These are phyloP conservation scores for Rhodotorula graminis DNA, from an alignment of 768 basidiomycete species.

Conservation along the genomic window DNA sequence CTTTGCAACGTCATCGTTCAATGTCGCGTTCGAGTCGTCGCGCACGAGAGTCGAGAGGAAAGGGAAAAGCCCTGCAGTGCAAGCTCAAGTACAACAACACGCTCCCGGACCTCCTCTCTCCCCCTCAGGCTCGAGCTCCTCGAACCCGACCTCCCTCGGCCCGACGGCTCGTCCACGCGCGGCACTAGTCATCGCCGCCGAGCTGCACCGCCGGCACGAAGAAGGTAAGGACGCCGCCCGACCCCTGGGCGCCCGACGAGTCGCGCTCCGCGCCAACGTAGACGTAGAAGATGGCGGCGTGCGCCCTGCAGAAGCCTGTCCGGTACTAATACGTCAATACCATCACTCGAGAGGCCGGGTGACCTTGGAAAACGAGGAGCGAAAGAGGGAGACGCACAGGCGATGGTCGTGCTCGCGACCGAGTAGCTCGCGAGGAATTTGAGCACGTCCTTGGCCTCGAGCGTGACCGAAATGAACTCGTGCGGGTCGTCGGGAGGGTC, in stretches of 20 bases:
- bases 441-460: slow-evolving; percentile 69
- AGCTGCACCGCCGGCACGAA: slow-evolving; percentile 76
- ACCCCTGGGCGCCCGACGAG: slow-evolving; percentile 55
- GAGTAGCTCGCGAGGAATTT: slow-evolving; percentile 76
- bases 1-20: too few relatives aligned
- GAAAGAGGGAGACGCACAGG: slow-evolving; percentile 56
- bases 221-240: slow-evolving; percentile 75
- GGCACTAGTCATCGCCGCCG: slow-evolving; percentile 47
- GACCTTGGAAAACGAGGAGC: neutral
- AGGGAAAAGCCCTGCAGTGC: too few relatives aligned
- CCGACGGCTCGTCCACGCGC: too few relatives aligned
- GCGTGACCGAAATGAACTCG: slow-evolving; percentile 60
- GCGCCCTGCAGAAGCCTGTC: slow-evolving; percentile 70
- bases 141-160: too few relatives aligned
- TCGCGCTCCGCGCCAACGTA: slow-evolving; percentile 67
- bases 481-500: slow-evolving; percentile 52
- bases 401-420: slow-evolving; percentile 77
- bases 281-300: slow-evolving; percentile 81
- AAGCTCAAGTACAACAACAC: neutral
- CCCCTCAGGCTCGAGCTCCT: too few relatives aligned
- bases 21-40: too few relatives aligned
- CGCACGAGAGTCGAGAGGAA: too few relatives aligned
- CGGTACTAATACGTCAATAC: too few relatives aligned
- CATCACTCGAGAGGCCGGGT: too few relatives aligned
- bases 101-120: too few relatives aligned